Percentiles rank a stretch among this genome's conserved stretches.
phyloP scores from a whole-genome alignment of 805 yeast genomes.

The Monosporozyma aerobia region DNA sequence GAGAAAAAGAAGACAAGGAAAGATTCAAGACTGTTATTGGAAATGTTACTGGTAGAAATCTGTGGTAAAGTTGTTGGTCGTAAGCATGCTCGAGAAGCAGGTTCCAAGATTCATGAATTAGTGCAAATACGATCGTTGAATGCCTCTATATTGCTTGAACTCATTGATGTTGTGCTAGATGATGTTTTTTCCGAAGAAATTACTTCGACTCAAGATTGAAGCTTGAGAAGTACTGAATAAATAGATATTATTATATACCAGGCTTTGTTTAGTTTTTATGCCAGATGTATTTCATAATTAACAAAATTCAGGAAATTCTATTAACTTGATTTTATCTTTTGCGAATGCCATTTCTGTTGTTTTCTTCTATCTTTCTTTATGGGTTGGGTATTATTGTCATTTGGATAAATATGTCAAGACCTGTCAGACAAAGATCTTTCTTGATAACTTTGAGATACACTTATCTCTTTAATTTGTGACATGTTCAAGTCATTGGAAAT shows the following conservation, averaged over 20 bases:
- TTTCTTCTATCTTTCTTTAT: too few relatives aligned
- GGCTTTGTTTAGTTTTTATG: not conserved
- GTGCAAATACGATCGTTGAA: constrained; percentile 67
- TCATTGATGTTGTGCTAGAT: constrained; percentile 48
- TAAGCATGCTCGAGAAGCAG: constrained; percentile 54
- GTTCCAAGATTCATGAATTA: constrained; percentile 50
- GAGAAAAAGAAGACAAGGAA: constrained; percentile 46
- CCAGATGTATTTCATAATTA: too few relatives aligned
- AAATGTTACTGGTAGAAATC: constrained; percentile 49
- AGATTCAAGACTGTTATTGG: constrained; percentile 51
- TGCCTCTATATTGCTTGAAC: constrained; percentile 48
- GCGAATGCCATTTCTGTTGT: too few relatives aligned
- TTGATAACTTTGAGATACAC: not conserved
- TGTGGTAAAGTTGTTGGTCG: constrained; percentile 69
- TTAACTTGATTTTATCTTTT: too few relatives aligned
- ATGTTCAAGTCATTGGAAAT: too few relatives aligned
- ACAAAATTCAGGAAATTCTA: too few relatives aligned
- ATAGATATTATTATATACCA: not conserved
- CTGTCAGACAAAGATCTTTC: too few relatives aligned
- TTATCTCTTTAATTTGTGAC: too few relatives aligned
- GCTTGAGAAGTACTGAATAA: not conserved
- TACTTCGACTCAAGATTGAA: not conserved
- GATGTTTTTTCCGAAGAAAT: constrained; percentile 19
- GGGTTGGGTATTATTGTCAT: too few relatives aligned
- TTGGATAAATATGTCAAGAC: not conserved